Conservation (phyloP, 106 monocot genomes). For the Cymbidium sinense region DNA sequence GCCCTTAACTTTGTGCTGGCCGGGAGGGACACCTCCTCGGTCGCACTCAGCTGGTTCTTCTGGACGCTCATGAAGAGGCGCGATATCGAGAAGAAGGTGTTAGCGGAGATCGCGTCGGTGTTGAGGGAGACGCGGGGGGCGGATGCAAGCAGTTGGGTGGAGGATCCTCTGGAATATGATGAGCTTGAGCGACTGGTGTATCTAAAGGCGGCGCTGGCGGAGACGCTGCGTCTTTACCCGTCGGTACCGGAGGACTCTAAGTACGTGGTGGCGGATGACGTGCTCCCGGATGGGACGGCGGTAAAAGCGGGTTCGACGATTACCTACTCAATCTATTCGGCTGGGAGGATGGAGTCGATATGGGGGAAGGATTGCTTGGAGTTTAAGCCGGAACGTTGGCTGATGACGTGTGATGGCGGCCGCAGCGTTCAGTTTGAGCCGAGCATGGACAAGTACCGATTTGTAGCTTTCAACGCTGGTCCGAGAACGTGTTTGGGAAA, state of each 20-base stretch:
- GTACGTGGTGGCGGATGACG: constrained; percentile 67
- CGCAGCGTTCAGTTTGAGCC: constrained; percentile 35
- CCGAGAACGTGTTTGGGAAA: constrained; percentile 83
- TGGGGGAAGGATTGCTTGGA: constrained; percentile 82
- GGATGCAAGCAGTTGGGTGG: constrained; percentile 27
- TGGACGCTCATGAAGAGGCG: constrained; percentile 45
- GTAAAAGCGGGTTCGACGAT: constrained; percentile 65
- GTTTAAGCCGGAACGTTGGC: constrained; percentile 81
- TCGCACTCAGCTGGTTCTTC: constrained; percentile 96
- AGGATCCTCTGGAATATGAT: constrained; percentile 49
- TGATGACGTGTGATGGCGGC: constrained; percentile 13
- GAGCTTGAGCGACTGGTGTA: constrained; percentile 71
- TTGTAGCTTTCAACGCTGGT: constrained; percentile 88
- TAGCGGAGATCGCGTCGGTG: constrained; percentile 47
- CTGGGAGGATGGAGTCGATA: constrained; percentile 63
- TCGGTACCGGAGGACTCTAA: constrained; percentile 77
- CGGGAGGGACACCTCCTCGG: constrained; percentile 85
- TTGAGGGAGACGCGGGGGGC: constrained; percentile 45
- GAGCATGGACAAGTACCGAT: constrained; percentile 50
- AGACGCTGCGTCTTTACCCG: constrained; percentile 79
- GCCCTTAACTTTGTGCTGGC: constrained; percentile 87
- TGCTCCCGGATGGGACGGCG: constrained; percentile 66
- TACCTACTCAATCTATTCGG: constrained; percentile 79
- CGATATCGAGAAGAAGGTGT: constrained; percentile 45
- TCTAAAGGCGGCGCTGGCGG: constrained; percentile 66